phyloP scores from a whole-genome alignment of 441 rosid genomes.

The Metrosideros polymorpha region DNA sequence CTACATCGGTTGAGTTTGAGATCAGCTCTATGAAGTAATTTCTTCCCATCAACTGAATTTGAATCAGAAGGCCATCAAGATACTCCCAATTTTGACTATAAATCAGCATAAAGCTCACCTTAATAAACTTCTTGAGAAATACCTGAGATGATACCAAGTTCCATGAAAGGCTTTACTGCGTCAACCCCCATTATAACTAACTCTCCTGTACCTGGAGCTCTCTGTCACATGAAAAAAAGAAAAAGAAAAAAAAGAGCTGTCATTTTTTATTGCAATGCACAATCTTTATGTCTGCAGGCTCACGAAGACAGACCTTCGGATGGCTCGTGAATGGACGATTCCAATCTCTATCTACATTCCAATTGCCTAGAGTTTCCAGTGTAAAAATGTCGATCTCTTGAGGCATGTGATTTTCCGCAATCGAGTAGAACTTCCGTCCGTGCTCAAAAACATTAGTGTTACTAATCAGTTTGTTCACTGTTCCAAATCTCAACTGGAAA shows the following conservation, averaged over 20 bases:
- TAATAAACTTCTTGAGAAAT: background rate
- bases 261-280: background rate
- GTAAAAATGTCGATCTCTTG: constrained; percentile 40
- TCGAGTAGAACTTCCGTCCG: constrained; percentile 32
- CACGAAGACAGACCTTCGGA: constrained; percentile 25
- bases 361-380: constrained; percentile 23
- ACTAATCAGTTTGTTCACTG: constrained; percentile 28
- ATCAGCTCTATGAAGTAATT: constrained; percentile 13
- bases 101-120: background rate
- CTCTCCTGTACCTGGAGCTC: constrained; percentile 36
- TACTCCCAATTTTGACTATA: background rate
- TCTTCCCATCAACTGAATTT: constrained; percentile 21
- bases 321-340: constrained; percentile 36
- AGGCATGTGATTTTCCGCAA: constrained; percentile 41
- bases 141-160: constrained; percentile 49
- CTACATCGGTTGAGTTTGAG: constrained; percentile 9
- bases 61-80: background rate
- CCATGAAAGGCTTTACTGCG: constrained; percentile 32
- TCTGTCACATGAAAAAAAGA: constrained; percentile 11
- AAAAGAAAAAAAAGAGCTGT: too few relatives aligned
- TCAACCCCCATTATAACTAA: constrained; percentile 33
- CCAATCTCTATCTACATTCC: constrained; percentile 43
- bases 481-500: constrained; percentile 35
- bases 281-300: background rate
- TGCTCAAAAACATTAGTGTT: constrained; percentile 48